Conservation (phyloP, 768 basidiomycete species). For the Leucogyrophana mollusca region DNA sequence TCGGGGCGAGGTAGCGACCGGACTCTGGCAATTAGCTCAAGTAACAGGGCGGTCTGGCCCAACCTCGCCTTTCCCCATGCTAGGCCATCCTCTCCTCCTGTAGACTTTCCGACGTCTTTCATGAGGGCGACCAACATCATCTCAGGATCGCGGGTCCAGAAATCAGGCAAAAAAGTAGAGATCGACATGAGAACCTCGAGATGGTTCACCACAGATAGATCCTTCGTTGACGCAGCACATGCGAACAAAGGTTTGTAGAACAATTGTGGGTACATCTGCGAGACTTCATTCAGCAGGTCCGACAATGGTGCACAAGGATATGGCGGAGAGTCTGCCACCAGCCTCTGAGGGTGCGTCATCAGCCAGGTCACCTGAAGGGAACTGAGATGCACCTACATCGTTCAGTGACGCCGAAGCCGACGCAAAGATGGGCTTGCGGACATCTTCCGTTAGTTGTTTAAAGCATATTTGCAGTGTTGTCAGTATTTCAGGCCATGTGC, state of each 20-base stretch:
- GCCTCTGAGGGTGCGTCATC: constrained; percentile 37
- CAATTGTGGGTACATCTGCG: constrained; percentile 52
- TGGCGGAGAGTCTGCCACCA: constrained; percentile 53
- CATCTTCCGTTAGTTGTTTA: constrained; percentile 45
- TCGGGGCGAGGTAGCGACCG: constrained; percentile 42
- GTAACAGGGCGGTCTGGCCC: constrained; percentile 60
- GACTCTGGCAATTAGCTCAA: constrained; percentile 59
- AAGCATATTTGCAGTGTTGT: constrained; percentile 42
- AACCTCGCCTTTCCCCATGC: constrained; percentile 50
- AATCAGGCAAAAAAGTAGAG: constrained; percentile 54
- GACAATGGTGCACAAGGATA: constrained; percentile 46
- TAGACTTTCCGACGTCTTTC: constrained; percentile 37
- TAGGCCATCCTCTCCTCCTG: constrained; percentile 11
- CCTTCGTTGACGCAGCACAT: constrained; percentile 65
- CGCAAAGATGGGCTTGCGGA: constrained; percentile 39
- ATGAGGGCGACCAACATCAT: constrained; percentile 73
- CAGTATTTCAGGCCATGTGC: constrained; percentile 43
- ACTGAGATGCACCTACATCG: constrained; percentile 38
- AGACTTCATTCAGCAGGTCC: constrained; percentile 49
- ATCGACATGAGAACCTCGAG: constrained; percentile 53
- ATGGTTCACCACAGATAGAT: constrained; percentile 56
- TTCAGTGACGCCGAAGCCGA: constrained; percentile 45
- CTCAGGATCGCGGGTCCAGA: constrained; percentile 69
- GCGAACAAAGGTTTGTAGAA: constrained; percentile 75
- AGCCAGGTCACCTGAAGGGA: not conserved